phyloP scores from a whole-genome alignment of 805 yeast species.

The Candida oleophila region DNA sequence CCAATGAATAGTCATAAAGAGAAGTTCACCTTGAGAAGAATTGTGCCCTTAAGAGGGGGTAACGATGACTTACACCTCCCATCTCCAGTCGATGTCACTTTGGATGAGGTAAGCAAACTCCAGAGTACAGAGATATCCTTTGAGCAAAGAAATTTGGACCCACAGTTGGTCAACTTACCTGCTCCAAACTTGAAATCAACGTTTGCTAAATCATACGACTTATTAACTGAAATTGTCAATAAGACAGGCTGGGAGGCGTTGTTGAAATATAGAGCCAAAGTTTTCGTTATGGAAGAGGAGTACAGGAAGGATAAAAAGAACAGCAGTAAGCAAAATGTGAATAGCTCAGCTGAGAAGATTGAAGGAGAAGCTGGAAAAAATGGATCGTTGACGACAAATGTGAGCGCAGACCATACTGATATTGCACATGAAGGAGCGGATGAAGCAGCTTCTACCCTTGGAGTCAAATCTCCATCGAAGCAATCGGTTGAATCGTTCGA shows the following conservation, averaged over 20 bases:
- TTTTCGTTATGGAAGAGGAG: conserved; percentile 49
- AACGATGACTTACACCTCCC: conserved; percentile 68
- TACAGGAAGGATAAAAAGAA: conserved; percentile 38
- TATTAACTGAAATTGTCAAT: conserved; percentile 43
- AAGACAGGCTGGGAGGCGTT: conserved; percentile 48
- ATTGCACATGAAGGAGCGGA: conserved; percentile 16
- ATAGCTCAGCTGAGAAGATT: conserved; percentile 9
- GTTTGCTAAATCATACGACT: conserved; percentile 44
- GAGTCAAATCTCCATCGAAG: conserved; percentile 2
- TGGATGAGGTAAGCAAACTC: conserved; percentile 66
- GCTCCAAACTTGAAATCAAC: conserved; percentile 63
- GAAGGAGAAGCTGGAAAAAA: conserved; percentile 5
- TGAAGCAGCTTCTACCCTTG: conserved; percentile 6
- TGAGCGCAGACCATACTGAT: conserved; percentile 17
- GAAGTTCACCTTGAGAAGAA: conserved; percentile 58
- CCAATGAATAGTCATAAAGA: conserved; percentile 80
- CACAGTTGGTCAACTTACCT: conserved; percentile 58
- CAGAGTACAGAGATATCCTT: conserved; percentile 62
- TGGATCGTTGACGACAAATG: conserved; percentile 18
- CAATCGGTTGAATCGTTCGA: conserved; percentile 17
- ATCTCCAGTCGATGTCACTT: conserved; percentile 68
- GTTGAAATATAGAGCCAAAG: conserved; percentile 45
- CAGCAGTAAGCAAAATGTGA: conserved; percentile 6
- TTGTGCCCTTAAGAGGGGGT: conserved; percentile 49
- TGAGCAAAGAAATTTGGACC: conserved; percentile 68